Evolutionary conservation across 2,329 filamentous ascomycete genomes (phyloP), one percentile per base, ranked within the genome.

Genomic region (Graphilbum ipis-grandicollis): DNA sequence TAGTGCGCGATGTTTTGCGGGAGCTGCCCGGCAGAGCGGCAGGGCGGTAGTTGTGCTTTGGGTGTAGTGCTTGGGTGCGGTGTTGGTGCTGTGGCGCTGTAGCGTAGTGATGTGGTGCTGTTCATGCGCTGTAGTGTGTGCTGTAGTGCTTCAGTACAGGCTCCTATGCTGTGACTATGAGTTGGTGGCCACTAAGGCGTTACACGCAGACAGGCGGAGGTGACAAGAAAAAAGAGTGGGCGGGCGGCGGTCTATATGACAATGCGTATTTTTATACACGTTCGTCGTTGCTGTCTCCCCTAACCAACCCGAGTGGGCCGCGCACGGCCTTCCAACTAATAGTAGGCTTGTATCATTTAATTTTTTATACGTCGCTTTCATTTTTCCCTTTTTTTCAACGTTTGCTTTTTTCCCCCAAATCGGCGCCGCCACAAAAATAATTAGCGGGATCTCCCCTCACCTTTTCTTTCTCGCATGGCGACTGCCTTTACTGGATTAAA

Each of bases 191-290:
- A 26, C 22, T 22, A 31, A n/a, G 34, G 23, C 23, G 30, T 32
- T 23, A 34, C 30, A 33, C 26, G 34, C 31, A 31, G 6, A 19
- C 31, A 23, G 34, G 37, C 29, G 26, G 37, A 39, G 34, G 36
- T 36, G 36, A 36, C 37, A 29, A 36, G 36, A 36, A 33, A 32
- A 46, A 46, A 47, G 43, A 43, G 43, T 47, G 47, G 44, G 45
- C 42, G 37, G 42, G 32, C 41, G 44, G 33, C 39, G 43, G 44
- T 48, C 47, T 49, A 50, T 50, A 50, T 48, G 46, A 47, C 41
- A 44, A 39, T 43, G 41, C 42, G 44, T 50, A 49, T 49, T 49
- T 51, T 50, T 51, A 50, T 50, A 51, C 47, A 48, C 48, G 44
- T 41, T 45, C 5, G 29, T 36, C 43, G 33, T 35, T 31, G 29